phyloP scores from a whole-genome alignment of 1,284 basidiomycete genomes.

The Trametes pubescens region DNA sequence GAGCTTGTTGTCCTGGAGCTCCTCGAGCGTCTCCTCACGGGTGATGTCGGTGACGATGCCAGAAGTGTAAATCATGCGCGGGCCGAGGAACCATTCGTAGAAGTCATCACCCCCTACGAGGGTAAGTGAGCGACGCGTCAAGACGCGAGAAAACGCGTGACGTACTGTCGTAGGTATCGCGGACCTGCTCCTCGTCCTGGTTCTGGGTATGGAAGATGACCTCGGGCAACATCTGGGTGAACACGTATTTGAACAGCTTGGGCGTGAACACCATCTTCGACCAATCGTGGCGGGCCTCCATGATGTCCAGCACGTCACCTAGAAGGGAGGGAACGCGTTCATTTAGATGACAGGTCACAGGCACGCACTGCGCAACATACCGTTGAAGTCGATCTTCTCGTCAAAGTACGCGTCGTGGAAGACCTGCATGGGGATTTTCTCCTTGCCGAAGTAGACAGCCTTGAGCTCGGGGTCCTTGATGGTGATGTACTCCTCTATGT shows the following conservation, averaged over 20 bases:
- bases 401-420: constrained; percentile 99
- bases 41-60: constrained; percentile 86
- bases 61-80: constrained; percentile 97
- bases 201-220: constrained; percentile 90
- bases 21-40: constrained; percentile 87
- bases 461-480: constrained; percentile 88
- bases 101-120: constrained; percentile 86
- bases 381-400: constrained; percentile 95
- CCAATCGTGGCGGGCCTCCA: constrained; percentile 98
- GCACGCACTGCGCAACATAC: constrained; percentile 49
- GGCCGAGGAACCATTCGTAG: constrained; percentile 94
- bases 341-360: constrained; percentile 18
- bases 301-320: constrained; percentile 93
- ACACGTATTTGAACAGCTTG: constrained; percentile 94
- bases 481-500: constrained; percentile 90
- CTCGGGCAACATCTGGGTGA: constrained; percentile 90
- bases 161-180: constrained; percentile 95
- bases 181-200: constrained; percentile 96
- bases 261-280: constrained; percentile 88
- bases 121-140: constrained; percentile 33
- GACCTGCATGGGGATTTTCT: constrained; percentile 97
- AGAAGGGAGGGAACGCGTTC: not conserved
- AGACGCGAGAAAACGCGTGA: constrained; percentile 33
- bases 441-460: constrained; percentile 79
- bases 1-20: constrained; percentile 99